phyloP scores from a whole-genome alignment of 768 basidiomycete genomes.

The Cubamyces lactineus region DNA sequence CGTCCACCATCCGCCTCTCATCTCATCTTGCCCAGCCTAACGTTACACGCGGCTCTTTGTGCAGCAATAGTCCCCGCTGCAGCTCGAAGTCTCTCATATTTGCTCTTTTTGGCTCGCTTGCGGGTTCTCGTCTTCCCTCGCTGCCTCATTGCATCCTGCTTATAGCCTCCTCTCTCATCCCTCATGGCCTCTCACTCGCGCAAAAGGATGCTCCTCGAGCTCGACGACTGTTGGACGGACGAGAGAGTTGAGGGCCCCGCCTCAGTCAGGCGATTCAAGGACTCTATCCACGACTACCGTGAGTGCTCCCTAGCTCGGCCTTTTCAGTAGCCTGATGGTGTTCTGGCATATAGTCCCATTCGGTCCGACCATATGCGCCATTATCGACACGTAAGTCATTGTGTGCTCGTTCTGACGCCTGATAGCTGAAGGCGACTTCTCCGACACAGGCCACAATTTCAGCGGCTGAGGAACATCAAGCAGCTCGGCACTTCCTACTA shows the following conservation, averaged over 20 bases:
- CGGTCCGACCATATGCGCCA: slow-evolving; percentile 42
- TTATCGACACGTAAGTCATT: slow-evolving; percentile 71
- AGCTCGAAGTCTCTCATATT: neutral
- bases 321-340: neutral
- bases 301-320: slow-evolving; percentile 8
- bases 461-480: slow-evolving; percentile 75
- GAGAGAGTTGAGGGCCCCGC: slow-evolving; percentile 9
- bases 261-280: slow-evolving; percentile 30
- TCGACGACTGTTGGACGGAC: slow-evolving; percentile 19
- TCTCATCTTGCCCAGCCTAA: neutral
- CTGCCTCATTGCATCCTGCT: slow-evolving; percentile 7
- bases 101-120: neutral
- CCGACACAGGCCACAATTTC: slow-evolving; percentile 64
- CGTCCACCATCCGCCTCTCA: too few species aligned
- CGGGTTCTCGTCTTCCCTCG: slow-evolving; percentile 2
- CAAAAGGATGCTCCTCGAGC: slow-evolving; percentile 23
- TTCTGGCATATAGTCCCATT: slow-evolving; percentile 34
- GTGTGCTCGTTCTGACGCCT: neutral
- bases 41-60: neutral
- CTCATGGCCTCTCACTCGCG: slow-evolving; percentile 3
- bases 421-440: neutral
- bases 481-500: slow-evolving; percentile 78
- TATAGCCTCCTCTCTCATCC: neutral
- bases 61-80: neutral
- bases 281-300: slow-evolving; percentile 35